Percentiles rank a stretch among this genome's conserved stretches.
Conservation (phyloP, 179 eudicot species). For the Beta corolliflora region DNA sequence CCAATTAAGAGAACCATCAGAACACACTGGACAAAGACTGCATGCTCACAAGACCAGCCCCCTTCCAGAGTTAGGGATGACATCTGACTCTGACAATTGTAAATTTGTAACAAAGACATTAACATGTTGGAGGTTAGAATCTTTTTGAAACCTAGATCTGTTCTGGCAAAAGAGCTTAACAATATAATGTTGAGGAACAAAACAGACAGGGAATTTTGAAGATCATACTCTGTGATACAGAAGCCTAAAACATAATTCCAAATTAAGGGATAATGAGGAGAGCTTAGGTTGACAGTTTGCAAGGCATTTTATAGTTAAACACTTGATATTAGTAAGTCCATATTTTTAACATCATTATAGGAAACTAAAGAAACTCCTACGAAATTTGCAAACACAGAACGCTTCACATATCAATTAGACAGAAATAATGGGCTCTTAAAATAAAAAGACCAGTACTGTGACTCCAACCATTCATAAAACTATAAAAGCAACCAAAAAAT, state of each 20-base stretch:
- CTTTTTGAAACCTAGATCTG: background rate
- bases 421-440: background rate
- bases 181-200: background rate
- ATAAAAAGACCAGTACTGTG: background rate
- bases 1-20: background rate
- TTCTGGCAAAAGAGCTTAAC: background rate
- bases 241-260: background rate
- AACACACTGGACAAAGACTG: background rate
- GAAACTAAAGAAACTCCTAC: background rate
- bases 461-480: background rate
- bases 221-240: too few species aligned
- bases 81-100: background rate
- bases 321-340: background rate
- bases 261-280: background rate
- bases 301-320: background rate
- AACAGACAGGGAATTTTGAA: background rate
- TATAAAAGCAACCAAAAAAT: background rate
- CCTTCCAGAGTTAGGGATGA: background rate
- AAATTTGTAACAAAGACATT: background rate
- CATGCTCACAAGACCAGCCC: background rate
- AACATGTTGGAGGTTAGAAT: background rate
- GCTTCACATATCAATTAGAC: background rate
- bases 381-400: background rate
- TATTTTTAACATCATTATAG: background rate
- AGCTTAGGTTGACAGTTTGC: background rate